Base-by-base conservation (phyloP, 495 filamentous ascomycete genomes). In the Daldinia vernicosa region DNA sequence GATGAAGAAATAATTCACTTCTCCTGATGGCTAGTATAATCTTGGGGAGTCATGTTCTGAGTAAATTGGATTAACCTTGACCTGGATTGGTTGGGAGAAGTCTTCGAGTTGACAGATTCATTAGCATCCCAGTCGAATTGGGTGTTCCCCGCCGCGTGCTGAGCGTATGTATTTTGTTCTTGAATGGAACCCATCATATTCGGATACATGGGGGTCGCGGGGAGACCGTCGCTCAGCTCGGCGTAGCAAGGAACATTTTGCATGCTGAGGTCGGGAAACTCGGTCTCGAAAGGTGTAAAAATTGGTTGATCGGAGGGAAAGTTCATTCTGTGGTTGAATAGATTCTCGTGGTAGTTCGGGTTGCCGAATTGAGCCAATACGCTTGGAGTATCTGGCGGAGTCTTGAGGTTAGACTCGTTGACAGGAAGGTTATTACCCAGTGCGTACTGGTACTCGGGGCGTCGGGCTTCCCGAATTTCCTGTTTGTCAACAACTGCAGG, bases 61-160 rank as follows among this genome's bases (percentile, higher is more conserved):
- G 82, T 83, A 67, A 84, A 84, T 65, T 84, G 82, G 22, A 84
- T 84, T 47, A 83, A 74, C 66, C 80, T 83, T 15, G 82, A 78
- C 67, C 70, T 76, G 1, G 78, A 60, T 15, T 79, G 78, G 19
- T 74, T 77, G 1, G 82, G 82, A 14, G 82, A 83, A 4, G 79
- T 81, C 22, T 75, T 76, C 24, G 81, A 82, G 17, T 77, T 77
- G 67, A 81, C 81, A 0, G 76, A 58, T 47, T 77, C 72, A 37
- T 83, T 83, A 19, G 81, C 71, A 11, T 84, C 79, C 69, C 77
- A 83, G 60, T 77, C 79, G 57, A 81, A 84, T 60, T 84, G 80
- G 15, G 78, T 74, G 22, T 75, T 80, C 6, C 76, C 71, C 17
- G 74, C 55, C 55, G 71, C 72, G 1, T 65, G 64, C 17, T 76